These are phyloP conservation scores for Arabidopsis suecica DNA, from an alignment of 345 rosid species.

Conservation along the genomic window DNA sequence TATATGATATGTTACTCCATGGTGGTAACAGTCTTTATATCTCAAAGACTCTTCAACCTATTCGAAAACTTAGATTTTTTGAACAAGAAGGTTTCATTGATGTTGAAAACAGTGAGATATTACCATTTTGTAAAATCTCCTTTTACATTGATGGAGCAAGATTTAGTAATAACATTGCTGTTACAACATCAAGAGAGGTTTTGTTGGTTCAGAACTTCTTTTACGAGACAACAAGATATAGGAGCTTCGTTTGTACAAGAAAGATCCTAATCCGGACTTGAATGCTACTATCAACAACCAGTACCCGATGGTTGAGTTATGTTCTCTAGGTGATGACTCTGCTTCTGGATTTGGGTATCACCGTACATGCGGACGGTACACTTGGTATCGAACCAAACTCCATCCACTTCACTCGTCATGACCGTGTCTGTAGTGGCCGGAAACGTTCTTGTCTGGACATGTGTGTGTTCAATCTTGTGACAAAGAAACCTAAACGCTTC, in stretches of 20 bases:
- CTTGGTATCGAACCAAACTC: constrained; percentile 11
- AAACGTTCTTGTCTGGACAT: neutral
- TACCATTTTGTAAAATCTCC: neutral
- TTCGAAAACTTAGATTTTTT: constrained; percentile 1
- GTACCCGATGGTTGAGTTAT: neutral
- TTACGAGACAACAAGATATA: neutral
- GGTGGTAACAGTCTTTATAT: constrained; percentile 20
- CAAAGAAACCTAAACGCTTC: constrained; percentile 2
- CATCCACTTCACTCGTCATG: constrained; percentile 7
- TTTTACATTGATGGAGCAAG: neutral
- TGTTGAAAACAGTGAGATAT: neutral
- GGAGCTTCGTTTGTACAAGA: constrained; percentile 11
- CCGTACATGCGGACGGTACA: neutral
- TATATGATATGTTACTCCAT: neutral
- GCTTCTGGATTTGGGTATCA: constrained; percentile 4
- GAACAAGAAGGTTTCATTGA: neutral
- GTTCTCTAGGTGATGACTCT: neutral
- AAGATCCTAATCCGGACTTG: neutral
- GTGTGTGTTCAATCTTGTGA: constrained; percentile 7
- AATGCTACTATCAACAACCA: neutral
- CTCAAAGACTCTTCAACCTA: too few relatives aligned
- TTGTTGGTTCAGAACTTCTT: neutral
- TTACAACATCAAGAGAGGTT: constrained; percentile 14
- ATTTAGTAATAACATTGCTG: neutral
- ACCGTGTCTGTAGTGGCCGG: neutral